Evolutionary conservation across 2,329 filamentous ascomycete species (phyloP).

Genomic region (Cephalotrichum gorgonifer): DNA sequence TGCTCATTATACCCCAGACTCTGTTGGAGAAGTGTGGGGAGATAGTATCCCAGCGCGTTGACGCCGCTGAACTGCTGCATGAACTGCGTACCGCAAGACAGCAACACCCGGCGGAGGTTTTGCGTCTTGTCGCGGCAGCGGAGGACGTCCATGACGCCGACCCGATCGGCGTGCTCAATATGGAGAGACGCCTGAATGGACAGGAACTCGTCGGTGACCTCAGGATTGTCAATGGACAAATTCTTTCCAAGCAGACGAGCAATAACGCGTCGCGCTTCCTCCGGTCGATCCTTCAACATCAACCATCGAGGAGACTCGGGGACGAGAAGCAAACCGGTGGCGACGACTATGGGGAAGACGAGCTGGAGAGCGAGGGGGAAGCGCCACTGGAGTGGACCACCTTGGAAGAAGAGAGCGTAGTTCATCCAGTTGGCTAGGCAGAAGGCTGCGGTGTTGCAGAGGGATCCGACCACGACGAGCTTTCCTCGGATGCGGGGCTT

Average conservation of each 20-base stretch:
- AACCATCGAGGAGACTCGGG: conserved; percentile 18
- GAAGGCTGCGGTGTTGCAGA: conserved; percentile 29
- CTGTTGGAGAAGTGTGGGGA: conserved; percentile 45
- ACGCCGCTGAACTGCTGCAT: conserved; percentile 36
- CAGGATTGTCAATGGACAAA: conserved; percentile 12
- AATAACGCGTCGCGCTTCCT: conserved; percentile 18
- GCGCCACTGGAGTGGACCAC: conserved; percentile 22
- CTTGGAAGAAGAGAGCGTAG: conserved; percentile 26
- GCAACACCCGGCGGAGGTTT: conserved; percentile 22
- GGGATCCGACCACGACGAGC: conserved; percentile 31
- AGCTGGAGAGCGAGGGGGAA: conserved; percentile 26
- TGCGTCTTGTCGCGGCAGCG: conserved; percentile 25
- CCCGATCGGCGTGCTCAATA: conserved; percentile 21
- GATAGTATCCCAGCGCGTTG: conserved; percentile 30
- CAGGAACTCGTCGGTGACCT: conserved; percentile 20
- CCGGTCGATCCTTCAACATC: conserved; percentile 25
- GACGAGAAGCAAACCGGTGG: conserved; percentile 17
- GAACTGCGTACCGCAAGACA: conserved; percentile 34
- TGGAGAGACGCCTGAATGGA: conserved; percentile 24
- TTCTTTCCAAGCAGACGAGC: conserved; percentile 5
- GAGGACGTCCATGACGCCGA: conserved; percentile 22
- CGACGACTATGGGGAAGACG: conserved; percentile 24
- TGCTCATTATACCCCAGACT: conserved; percentile 42
- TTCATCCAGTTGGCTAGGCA: conserved; percentile 38
- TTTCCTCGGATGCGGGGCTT: conserved; percentile 26